These are phyloP conservation scores for Gliomastix tumulicola DNA, from an alignment of 2,329 filamentous ascomycete species.

Conservation along the genomic window DNA sequence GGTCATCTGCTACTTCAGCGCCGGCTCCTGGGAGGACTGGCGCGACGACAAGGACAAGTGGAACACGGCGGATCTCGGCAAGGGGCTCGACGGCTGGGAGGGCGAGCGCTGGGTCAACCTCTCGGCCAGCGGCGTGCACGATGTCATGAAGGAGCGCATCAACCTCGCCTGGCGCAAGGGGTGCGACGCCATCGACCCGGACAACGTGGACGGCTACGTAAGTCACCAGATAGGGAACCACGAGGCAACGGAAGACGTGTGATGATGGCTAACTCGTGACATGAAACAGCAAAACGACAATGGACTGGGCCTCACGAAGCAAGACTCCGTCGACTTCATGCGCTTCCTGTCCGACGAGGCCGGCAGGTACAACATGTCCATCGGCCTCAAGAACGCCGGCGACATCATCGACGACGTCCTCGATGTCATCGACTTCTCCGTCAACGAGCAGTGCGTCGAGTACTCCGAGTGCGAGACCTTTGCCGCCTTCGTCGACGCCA, in stretches of 20 bases:
- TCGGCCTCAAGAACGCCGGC: conserved; percentile 64
- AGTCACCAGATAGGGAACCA: no score
- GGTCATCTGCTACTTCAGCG: conserved; percentile 71
- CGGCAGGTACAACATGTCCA: conserved; percentile 44
- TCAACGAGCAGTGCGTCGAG: conserved; percentile 64
- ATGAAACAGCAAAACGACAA: conserved; percentile 46
- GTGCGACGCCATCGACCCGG: conserved; percentile 63
- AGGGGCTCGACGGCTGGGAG: conserved; percentile 53
- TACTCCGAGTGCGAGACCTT: conserved; percentile 54
- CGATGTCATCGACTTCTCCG: conserved; percentile 52
- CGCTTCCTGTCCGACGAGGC: conserved; percentile 52
- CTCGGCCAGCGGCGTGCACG: conserved; percentile 48
- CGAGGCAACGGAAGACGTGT: no score
- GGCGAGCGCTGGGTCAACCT: conserved; percentile 62
- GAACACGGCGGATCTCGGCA: conserved; percentile 46
- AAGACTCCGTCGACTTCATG: conserved; percentile 52
- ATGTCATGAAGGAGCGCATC: conserved; percentile 57
- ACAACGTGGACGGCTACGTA: conserved; percentile 63
- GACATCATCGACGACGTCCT: conserved; percentile 45
- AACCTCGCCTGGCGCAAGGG: conserved; percentile 52
- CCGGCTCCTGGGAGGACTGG: conserved; percentile 60
- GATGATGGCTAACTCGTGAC: conserved; percentile 1
- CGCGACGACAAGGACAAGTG: conserved; percentile 53
- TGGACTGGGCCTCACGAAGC: conserved; percentile 49
- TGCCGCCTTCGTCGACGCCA: conserved; percentile 46